These are phyloP conservation scores for Oryza glaberrima DNA, from an alignment of 176 grass and related monocot genomes.

Conservation along the genomic window DNA sequence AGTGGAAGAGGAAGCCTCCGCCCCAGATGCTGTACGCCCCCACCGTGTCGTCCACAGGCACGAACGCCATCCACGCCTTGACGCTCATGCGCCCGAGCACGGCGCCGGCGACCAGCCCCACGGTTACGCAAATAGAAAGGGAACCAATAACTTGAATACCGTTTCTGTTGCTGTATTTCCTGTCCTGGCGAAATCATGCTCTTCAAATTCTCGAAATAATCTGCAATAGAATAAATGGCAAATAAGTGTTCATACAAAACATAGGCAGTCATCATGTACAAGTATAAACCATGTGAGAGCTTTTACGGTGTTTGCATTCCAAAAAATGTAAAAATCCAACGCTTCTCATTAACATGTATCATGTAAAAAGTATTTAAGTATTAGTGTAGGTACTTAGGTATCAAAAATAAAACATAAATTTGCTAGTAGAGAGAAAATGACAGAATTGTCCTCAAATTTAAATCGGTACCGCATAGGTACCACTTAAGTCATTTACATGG, in stretches of 20 bases:
- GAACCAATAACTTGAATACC: slow-evolving; percentile 40
- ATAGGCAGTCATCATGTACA: background rate
- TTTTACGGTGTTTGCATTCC: too few relatives aligned
- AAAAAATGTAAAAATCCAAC: too few relatives aligned
- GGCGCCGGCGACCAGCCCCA: slow-evolving; percentile 29
- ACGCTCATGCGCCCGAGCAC: slow-evolving; percentile 40
- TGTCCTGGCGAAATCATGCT: slow-evolving; percentile 85
- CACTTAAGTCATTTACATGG: too few relatives aligned
- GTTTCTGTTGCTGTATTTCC: slow-evolving; percentile 69
- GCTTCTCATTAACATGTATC: too few relatives aligned
- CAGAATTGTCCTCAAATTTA: too few relatives aligned
- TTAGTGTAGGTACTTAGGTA: too few relatives aligned
- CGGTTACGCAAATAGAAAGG: slow-evolving; percentile 13
- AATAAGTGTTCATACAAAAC: too few relatives aligned
- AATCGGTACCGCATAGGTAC: too few relatives aligned
- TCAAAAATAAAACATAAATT: too few relatives aligned
- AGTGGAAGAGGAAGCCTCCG: slow-evolving; percentile 51
- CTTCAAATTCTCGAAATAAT: slow-evolving; percentile 75
- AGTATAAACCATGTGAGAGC: background rate
- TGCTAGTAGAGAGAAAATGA: too few relatives aligned
- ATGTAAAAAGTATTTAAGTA: too few relatives aligned
- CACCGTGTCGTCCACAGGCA: background rate
- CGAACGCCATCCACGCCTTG: slow-evolving; percentile 16
- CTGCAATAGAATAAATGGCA: slow-evolving; percentile 34
- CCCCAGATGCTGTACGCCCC: slow-evolving; percentile 46